These are phyloP conservation scores for Verticillium alfalfae DNA, from an alignment of 2,329 filamentous ascomycete genomes.

Conservation along the genomic window DNA sequence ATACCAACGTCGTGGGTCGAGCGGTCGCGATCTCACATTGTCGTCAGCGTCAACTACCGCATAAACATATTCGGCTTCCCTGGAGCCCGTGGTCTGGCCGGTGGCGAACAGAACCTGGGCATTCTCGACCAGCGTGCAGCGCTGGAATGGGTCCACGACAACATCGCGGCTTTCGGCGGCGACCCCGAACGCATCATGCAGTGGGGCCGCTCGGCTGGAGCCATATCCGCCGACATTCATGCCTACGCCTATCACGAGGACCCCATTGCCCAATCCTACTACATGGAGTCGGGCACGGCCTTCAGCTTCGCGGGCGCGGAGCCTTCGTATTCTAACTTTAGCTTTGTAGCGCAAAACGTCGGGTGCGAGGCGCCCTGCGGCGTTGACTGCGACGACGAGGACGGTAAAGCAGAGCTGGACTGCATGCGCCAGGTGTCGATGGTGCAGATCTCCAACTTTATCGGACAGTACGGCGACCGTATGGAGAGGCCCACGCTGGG, in stretches of 20 bases:
- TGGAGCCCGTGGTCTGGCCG: slow-evolving; percentile 6
- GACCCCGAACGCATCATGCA: slow-evolving; percentile 28
- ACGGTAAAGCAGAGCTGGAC: slow-evolving; percentile 21
- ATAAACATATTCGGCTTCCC: slow-evolving; percentile 14
- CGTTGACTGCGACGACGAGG: slow-evolving; percentile 3
- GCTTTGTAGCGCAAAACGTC: slow-evolving; percentile 23
- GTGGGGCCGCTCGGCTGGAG: slow-evolving; percentile 42
- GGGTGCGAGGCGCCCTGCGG: slow-evolving; percentile 22
- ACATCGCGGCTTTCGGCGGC: slow-evolving; percentile 10
- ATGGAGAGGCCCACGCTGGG: slow-evolving; percentile 13
- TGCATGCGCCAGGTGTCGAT: slow-evolving; percentile 28
- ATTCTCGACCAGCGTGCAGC: slow-evolving; percentile 10
- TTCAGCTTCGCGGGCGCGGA: slow-evolving; percentile 20
- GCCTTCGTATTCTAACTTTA: slow-evolving; percentile 22
- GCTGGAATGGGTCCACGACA: slow-evolving; percentile 12
- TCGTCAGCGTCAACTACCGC: slow-evolving; percentile 12
- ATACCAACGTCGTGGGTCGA: slow-evolving; percentile 36
- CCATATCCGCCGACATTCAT: slow-evolving; percentile 31
- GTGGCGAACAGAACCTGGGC: slow-evolving; percentile 10
- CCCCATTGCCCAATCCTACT: slow-evolving; percentile 35
- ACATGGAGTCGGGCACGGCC: slow-evolving; percentile 33
- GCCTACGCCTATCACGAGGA: slow-evolving; percentile 38
- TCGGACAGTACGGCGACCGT: slow-evolving; percentile 20
- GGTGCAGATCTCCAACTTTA: slow-evolving; percentile 21
- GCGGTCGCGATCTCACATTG: slow-evolving; percentile 26